Base-by-base conservation (phyloP, 2,329 filamentous ascomycete genomes). In the Tolypocladium ophioglossoides region DNA sequence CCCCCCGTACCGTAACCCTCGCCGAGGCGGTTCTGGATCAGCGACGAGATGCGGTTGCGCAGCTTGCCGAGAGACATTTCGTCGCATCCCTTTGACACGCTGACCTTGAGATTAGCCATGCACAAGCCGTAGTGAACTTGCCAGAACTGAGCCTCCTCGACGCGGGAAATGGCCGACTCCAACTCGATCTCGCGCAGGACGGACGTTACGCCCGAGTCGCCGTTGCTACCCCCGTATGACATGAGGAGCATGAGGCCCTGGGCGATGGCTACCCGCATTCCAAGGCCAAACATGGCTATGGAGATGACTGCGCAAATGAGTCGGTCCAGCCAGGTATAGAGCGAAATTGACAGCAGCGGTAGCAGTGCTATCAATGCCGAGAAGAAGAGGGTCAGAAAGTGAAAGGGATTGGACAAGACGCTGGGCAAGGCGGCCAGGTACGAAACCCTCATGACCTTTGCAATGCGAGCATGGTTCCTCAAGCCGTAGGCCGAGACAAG, bases 121-220 rank as follows among this genome's bases (percentile, higher is more conserved):
- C 91, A 95, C 41, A 97, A 77, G 2, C 92, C 91, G 68, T 97
- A 96, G 71, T 99, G 94, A 16, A 96, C 94, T 74, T 99, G 94
- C 94, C 94, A 99, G 70, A 99, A 96, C 66, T 91, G 85, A 2
- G 91, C 92, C 64, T 96, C 91, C 55, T 96, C 89, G 49, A 99
- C 84, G 1, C 80, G 79, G 47, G 80, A 80, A 30, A 97, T 84
- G 54, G 80, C 79, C 2, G 87, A 83, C 63, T 96, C 91, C 1
- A 84, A 79, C 67, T 91, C 86, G 52, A 99, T 91, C 68, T 95
- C 90, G 54, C 82, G 81, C 63, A 96, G 77, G n/a, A 96, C 85
- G 24, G 86, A 84, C 4, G 82, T 78, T 2, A 94, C 84, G 4
- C 82, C 73, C 40, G 66, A 67, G 50, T 72, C 70, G 37, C 68